Evolutionary conservation across 2,329 filamentous ascomycete species (phyloP), one percentile per base, ranked within the genome.

Genomic region (Apiospora hydei): DNA sequence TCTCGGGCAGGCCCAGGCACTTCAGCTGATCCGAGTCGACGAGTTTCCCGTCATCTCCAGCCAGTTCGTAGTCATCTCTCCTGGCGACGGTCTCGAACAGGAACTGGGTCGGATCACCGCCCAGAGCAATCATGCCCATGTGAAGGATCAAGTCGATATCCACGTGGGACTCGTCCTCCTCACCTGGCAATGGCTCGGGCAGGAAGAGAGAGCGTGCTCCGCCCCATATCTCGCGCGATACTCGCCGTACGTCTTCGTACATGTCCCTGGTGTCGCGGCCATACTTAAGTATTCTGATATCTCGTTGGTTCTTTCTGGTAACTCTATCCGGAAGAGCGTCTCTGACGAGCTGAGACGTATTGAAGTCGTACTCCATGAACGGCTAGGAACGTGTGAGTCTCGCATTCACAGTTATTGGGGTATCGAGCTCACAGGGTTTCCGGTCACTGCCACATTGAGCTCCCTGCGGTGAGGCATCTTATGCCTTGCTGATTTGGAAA

Each of bases 61-160:
- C 26, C 57, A 64, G 8, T 64, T 64, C 26, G 14, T 38, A 64
- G 4, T 26, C 57, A 10, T 64, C 57, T 26, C 57, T 10, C 30
- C 53, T 61, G 7, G 53, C 53, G 13, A 61, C 53, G 10, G 57
- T 64, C 57, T 64, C 57, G 57, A 34, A 38, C 2, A 26, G 57
- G 26, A 64, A 41, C 14, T 64, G 57, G 11, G 18, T 41, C 10
- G 57, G 26, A 38, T 64, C 26, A 0, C 57, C 6, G 21, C 24
- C 57, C 13, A 38, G 34, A 8, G 34, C 26, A 18, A 64, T 64
- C 57, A 64, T 64, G 14, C 57, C 57, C 26, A 64, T 21, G 16
- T 64, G 57, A 18, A 64, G 57, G 26, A 64, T 64, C 26, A 34
- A 34, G 57, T 64, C 57, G 14, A 64, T 64, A 21, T 64, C 57